Conservation (phyloP, 192 early-diverging fungal species). For the Podila verticillata region DNA sequence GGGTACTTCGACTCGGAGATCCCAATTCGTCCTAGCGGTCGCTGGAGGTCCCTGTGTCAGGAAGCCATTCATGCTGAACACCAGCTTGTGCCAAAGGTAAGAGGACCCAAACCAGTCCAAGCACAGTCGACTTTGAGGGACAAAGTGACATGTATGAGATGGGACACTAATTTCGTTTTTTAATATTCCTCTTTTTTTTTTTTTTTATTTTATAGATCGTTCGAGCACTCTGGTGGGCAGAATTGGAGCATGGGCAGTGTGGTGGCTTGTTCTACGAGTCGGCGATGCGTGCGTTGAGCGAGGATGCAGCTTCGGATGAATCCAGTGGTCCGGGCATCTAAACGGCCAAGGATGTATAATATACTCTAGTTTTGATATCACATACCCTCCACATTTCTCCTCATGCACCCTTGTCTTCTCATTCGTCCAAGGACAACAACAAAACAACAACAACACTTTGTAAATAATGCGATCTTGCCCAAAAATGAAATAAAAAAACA, state of each 20-base stretch:
- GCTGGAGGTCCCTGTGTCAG: constrained; percentile 18
- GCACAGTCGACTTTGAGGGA: not conserved
- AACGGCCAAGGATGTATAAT: not conserved
- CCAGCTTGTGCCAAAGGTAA: constrained; percentile 40
- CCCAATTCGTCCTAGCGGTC: not conserved
- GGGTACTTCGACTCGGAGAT: not conserved
- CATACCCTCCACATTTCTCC: too few relatives aligned
- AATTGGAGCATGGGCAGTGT: constrained; percentile 27
- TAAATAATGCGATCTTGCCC: too few relatives aligned
- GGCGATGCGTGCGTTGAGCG: constrained; percentile 32
- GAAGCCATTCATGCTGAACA: constrained; percentile 42
- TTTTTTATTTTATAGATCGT: constrained; percentile 26
- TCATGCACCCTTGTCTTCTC: too few relatives aligned
- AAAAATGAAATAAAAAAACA: too few relatives aligned
- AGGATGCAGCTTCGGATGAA: constrained; percentile 38
- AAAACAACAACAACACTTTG: too few relatives aligned
- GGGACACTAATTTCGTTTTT: not conserved
- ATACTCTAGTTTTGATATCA: too few relatives aligned
- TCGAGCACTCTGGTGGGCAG: constrained; percentile 30
- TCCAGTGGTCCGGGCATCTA: constrained; percentile 33
- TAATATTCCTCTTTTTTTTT: not conserved
- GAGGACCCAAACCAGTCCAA: not conserved
- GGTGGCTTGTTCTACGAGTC: constrained; percentile 29
- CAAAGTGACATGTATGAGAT: not conserved
- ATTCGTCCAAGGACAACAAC: too few relatives aligned